A percentile compares a stretch with the other conserved stretches of the same genome.
Conservation (phyloP, 352 stramenopile genomes). For the Phytophthora pistaciae region DNA sequence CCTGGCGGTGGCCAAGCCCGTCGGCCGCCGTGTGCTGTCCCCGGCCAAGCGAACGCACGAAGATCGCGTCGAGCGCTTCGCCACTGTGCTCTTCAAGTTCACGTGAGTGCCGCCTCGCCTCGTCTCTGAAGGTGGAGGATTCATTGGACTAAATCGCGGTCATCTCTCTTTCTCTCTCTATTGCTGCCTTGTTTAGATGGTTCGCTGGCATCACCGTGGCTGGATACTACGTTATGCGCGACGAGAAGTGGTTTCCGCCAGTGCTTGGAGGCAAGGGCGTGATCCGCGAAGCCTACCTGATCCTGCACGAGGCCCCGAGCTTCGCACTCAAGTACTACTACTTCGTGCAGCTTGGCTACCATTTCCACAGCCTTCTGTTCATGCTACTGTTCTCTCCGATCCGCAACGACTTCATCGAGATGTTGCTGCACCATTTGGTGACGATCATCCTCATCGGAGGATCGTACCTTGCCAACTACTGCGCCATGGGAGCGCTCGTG, state of each 20-base stretch:
- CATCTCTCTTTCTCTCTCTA: background rate
- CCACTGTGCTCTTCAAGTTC: slow-evolving; percentile 52
- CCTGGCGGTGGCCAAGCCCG: slow-evolving; percentile 31
- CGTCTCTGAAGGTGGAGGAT: slow-evolving; percentile 32
- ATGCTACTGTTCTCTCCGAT: slow-evolving; percentile 68
- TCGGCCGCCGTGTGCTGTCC: slow-evolving; percentile 36
- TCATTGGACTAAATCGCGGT: slow-evolving; percentile 13
- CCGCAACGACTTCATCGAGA: slow-evolving; percentile 71
- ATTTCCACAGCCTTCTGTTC: slow-evolving; percentile 63
- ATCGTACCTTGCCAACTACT: slow-evolving; percentile 68
- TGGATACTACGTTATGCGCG: slow-evolving; percentile 54
- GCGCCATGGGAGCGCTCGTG: slow-evolving; percentile 52
- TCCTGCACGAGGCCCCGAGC: slow-evolving; percentile 41
- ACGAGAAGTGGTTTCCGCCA: slow-evolving; percentile 59
- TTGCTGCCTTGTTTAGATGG: slow-evolving; percentile 29
- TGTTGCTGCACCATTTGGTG: slow-evolving; percentile 64
- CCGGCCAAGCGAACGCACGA: slow-evolving; percentile 30
- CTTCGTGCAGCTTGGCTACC: slow-evolving; percentile 65
- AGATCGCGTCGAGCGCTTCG: slow-evolving; percentile 47
- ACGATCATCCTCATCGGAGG: slow-evolving; percentile 69
- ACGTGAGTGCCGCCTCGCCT: slow-evolving; percentile 22
- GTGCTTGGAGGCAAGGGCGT: slow-evolving; percentile 49
- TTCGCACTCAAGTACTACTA: slow-evolving; percentile 53
- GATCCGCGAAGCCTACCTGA: slow-evolving; percentile 40
- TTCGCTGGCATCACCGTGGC: slow-evolving; percentile 41